Evolutionary conservation across 2,329 filamentous ascomycete genomes (phyloP), one percentile per base, ranked within the genome.

Genomic region (Penicillium thymicola): DNA sequence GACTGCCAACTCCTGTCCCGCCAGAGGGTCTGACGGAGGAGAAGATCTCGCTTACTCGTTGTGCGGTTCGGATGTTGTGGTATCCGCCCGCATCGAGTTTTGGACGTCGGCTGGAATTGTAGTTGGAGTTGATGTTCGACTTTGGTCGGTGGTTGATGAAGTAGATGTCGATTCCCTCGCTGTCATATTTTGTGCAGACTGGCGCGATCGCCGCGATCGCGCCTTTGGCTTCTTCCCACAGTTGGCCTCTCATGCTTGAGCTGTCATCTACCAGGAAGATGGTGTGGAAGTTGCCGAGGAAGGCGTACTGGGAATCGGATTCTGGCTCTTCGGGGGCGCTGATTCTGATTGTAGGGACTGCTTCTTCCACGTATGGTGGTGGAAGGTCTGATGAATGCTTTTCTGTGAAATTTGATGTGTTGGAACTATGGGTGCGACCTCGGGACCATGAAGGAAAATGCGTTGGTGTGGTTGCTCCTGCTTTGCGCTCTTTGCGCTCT

Each of bases 211-310:
- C 80, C 32, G 81, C 76, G 2, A 97, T 82, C 1, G 89, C 90
- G 9, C 82, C 78, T 27, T 81, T 76, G 0, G 90, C 89, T 72
- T 97, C 89, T 13, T 76, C 73, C 93, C 93, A 97, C 23, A 81
- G 82, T n/a, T 77, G 70, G 16, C 88, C 90, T 1, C 79, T 78
- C 93, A 97, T 97, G 65, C 88, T 92, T 5, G 85, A 85, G n/a
- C 88, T 92, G 77, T 97, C 93, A 70, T 97, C 93, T 69, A 97
- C 90, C 1, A 97, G 76, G 71, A 97, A 92, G 54, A 93, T 76
- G 32, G 92, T 97, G 75, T 97, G 91, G 70, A 96, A 97, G 16
- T 81, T 81, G 41, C 76, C 72, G 5, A 97, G 85, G 70, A 96
- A 96, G 2, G 85, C 82, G 70, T 90, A 94, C 2, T 81, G 83